Base-by-base conservation (phyloP, 306 rosid species). In the Acacia melanoxylon region DNA sequence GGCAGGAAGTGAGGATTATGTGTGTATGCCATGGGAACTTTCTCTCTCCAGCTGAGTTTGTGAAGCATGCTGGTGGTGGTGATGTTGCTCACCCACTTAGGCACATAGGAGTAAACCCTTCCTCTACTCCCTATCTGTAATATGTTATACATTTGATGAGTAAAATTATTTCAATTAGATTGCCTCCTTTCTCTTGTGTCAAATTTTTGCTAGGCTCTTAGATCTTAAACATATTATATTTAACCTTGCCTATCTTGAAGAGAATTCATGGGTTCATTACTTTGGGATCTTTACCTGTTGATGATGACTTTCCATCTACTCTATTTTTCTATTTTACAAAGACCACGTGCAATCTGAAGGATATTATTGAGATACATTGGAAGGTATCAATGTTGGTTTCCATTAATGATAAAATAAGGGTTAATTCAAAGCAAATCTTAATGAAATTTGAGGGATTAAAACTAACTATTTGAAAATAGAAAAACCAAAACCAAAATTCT, bases 11-110 rank as follows among this genome's bases (percentile, higher is more conserved):
- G 78, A 88, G 97, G 85, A 96, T 96, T 85, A 96, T 96, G 97
- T 96, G 99, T 87, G 94, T 96, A 12, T 96, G 99, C 86, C 99
- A 96, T 83, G 99, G 98, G 29, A 83, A 73, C 37, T 93, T 96
- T 74, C 94, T 91, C 11, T 93, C 99, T 19, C 97, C 99, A 9
- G 97, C 97, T 6, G 99, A 92, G 91, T 96, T 93, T 85, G 98
- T 96, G 74, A 93, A 92, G 88, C 99, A 96, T 85, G 97, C 97
- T 54, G 99, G 99, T 73, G 97, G 99, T 14, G 88, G 91, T 25
- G 98, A 96, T 76, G 97, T 96, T 42, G 78, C 91, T 74, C 80
- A 96, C 83, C 99, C 99, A 4, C 97, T 96, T 25, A 87, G 89
- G 81, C 98, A 92, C 76, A 96, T 93, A 74, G 98, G 92, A 87